These are phyloP conservation scores for Delonix regia DNA, from an alignment of 306 rosid genomes.

Conservation along the genomic window DNA sequence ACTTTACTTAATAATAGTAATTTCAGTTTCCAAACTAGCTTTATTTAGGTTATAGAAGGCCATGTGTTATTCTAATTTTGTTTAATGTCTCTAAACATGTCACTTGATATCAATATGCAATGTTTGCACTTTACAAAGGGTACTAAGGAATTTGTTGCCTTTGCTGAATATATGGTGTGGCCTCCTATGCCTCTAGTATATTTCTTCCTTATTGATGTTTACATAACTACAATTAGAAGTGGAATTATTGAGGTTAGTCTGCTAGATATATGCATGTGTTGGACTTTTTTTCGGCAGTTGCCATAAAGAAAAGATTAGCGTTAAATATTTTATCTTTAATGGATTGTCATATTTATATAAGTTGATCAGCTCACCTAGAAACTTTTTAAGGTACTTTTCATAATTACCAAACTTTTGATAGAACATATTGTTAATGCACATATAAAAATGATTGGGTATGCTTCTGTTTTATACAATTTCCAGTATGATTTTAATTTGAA, in stretches of 20 bases:
- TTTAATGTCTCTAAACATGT: neutral
- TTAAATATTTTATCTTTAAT: conserved; percentile 25
- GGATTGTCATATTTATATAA: conserved; percentile 4
- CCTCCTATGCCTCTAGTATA: conserved; percentile 98
- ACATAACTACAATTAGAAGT: conserved; percentile 90
- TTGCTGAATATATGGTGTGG: conserved; percentile 98
- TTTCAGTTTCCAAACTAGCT: conserved; percentile 16
- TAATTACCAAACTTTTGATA: neutral
- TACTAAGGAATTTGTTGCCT: conserved; percentile 96
- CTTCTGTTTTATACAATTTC: no score
- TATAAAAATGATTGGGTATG: no score
- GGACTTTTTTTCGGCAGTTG: conserved; percentile 11
- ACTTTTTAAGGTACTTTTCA: conserved; percentile 23
- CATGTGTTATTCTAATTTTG: neutral
- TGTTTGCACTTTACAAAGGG: conserved; percentile 59
- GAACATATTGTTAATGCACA: conserved; percentile 13
- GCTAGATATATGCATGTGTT: conserved; percentile 6
- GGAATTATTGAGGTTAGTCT: conserved; percentile 88
- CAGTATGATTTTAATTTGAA: no score
- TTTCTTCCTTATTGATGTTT: conserved; percentile 94
- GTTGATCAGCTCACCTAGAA: neutral
- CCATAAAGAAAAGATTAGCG: conserved; percentile 13
- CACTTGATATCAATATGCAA: conserved; percentile 1
- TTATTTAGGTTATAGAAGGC: conserved; percentile 1
- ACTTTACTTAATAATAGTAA: conserved; percentile 92